phyloP scores from a whole-genome alignment of 2,329 filamentous ascomycete species.

The Aspergillus tubingensis region DNA sequence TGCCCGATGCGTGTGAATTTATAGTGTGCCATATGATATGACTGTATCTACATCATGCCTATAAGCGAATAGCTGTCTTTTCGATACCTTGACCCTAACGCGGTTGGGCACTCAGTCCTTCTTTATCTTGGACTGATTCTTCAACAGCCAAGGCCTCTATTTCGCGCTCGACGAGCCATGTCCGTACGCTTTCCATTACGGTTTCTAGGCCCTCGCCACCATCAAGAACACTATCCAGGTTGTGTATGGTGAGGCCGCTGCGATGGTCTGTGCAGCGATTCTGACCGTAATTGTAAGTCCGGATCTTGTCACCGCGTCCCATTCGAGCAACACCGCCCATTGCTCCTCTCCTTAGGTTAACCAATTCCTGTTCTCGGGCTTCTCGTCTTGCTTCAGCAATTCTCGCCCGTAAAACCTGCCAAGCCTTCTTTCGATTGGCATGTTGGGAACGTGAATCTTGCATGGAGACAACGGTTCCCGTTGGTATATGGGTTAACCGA shows the following conservation, averaged over 20 bases:
- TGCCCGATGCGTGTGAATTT: not conserved
- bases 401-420: slow-evolving; percentile 78
- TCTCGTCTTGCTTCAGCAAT: slow-evolving; percentile 79
- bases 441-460: slow-evolving; percentile 91
- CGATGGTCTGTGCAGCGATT: slow-evolving; percentile 88
- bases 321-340: slow-evolving; percentile 75
- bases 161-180: slow-evolving; percentile 75
- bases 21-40: not conserved
- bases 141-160: slow-evolving; percentile 69
- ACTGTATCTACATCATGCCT: not conserved
- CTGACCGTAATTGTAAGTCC: slow-evolving; percentile 82
- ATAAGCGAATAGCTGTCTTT: not conserved
- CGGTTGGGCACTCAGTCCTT: slow-evolving; percentile 8
- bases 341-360: slow-evolving; percentile 72
- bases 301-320: slow-evolving; percentile 88
- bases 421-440: slow-evolving; percentile 83
- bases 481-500: slow-evolving; percentile 85
- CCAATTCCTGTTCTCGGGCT: slow-evolving; percentile 77
- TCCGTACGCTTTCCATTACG: slow-evolving; percentile 75
- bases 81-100: slow-evolving; percentile 16
- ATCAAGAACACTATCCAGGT: slow-evolving; percentile 75
- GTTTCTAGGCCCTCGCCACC: slow-evolving; percentile 72
- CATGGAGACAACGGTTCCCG: slow-evolving; percentile 82
- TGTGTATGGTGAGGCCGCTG: slow-evolving; percentile 75
- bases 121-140: slow-evolving; percentile 53